Conservation (phyloP, 192 early-diverging fungal species). For the Coemansia sp. region DNA sequence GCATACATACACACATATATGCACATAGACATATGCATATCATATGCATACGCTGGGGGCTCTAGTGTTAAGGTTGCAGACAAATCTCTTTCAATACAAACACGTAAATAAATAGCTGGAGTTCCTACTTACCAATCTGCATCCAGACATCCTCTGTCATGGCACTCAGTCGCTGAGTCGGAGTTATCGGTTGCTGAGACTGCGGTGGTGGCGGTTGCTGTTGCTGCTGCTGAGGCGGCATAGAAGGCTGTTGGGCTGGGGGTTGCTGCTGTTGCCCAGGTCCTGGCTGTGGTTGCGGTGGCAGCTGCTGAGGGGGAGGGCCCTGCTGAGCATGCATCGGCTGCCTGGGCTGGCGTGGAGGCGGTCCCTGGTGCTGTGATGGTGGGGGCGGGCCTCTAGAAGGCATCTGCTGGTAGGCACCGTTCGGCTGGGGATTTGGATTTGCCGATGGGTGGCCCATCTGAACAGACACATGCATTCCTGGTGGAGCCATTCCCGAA, state of each 20-base stretch:
- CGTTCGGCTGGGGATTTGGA: conserved; percentile 29
- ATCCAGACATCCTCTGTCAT: conserved; percentile 49
- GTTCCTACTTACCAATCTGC: conserved; percentile 45
- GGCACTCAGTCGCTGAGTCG: conserved; percentile 42
- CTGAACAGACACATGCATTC: conserved; percentile 32
- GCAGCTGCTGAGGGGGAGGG: conserved; percentile 4
- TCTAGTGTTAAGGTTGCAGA: neutral
- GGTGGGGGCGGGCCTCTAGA: conserved; percentile 12
- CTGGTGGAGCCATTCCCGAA: conserved; percentile 36
- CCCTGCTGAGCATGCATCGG: conserved; percentile 9
- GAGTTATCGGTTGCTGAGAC: conserved; percentile 28
- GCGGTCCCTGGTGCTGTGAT: conserved; percentile 24
- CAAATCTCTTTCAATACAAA: neutral
- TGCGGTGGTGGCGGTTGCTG: conserved; percentile 15
- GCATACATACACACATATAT: neutral
- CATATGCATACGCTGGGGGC: too few species aligned
- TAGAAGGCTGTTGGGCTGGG: conserved; percentile 3
- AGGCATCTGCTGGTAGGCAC: conserved; percentile 30
- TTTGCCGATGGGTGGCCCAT: conserved; percentile 26
- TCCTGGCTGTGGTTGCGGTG: neutral
- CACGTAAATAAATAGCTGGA: neutral
- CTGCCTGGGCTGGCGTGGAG: conserved; percentile 28
- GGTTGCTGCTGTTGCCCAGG: conserved; percentile 13
- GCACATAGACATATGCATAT: neutral
- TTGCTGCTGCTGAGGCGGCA: conserved; percentile 18